Conservation (phyloP, 1,139 yeast genomes). For the Pichia sp. region DNA sequence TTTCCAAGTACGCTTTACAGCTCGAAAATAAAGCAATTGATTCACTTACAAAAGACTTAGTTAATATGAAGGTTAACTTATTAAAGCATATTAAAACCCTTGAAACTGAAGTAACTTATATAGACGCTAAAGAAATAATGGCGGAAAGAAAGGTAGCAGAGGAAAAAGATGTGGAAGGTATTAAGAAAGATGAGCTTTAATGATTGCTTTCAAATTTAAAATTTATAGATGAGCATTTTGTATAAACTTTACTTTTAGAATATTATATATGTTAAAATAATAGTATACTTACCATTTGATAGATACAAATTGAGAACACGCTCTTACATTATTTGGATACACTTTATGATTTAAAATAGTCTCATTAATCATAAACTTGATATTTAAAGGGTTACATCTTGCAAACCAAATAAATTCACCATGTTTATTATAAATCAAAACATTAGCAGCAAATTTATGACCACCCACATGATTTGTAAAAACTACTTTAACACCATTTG, state of each 20-base stretch:
- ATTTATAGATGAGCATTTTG: background rate
- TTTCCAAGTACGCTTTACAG: conserved; percentile 43
- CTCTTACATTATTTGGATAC: conserved; percentile 65
- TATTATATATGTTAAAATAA: background rate
- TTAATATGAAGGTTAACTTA: conserved; percentile 44
- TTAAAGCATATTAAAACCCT: conserved; percentile 32
- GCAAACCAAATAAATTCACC: conserved; percentile 89
- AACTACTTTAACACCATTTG: conserved; percentile 65
- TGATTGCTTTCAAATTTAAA: background rate
- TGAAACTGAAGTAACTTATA: conserved; percentile 18
- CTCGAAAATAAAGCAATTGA: conserved; percentile 27
- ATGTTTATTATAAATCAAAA: conserved; percentile 61
- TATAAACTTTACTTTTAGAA: background rate
- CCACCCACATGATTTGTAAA: conserved; percentile 90
- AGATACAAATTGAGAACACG: conserved; percentile 48
- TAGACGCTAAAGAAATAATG: conserved; percentile 11
- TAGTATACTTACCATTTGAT: conserved; percentile 45
- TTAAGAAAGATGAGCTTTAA: conserved; percentile 18
- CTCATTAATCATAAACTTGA: conserved; percentile 65
- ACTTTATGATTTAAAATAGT: conserved; percentile 65
- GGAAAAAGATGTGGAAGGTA: background rate
- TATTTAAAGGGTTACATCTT: conserved; percentile 71
- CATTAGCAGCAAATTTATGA: conserved; percentile 89
- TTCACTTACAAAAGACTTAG: conserved; percentile 35
- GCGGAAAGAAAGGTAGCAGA: conserved; percentile 11